phyloP scores from a whole-genome alignment of 345 rosid species.

The Lepidium africanum region DNA sequence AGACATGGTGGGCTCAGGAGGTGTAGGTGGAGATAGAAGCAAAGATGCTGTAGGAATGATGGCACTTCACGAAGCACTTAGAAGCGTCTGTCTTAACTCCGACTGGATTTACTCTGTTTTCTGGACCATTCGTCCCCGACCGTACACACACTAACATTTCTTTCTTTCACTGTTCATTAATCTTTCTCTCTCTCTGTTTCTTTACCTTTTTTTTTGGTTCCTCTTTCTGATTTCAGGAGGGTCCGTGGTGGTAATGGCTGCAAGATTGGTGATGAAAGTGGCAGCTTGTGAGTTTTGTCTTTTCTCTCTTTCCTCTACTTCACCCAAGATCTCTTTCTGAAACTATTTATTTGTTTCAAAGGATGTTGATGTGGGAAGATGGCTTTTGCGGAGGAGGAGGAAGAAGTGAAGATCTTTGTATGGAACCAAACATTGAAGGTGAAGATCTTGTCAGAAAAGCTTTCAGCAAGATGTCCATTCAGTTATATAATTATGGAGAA shows the following conservation, averaged over 20 bases:
- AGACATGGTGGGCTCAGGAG: constrained; percentile 98
- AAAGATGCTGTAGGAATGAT: constrained; percentile 99
- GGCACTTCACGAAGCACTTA: constrained; percentile 99
- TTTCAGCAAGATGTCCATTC: constrained; percentile 99
- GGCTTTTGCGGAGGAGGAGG: constrained; percentile 88
- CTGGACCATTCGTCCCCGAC: constrained; percentile 99
- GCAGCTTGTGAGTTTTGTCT: constrained; percentile 84
- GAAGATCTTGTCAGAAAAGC: constrained; percentile 96
- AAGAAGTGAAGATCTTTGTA: constrained; percentile 49
- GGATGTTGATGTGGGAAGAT: constrained; percentile 99
- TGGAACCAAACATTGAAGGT: constrained; percentile 66
- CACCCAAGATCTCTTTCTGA: constrained; percentile 13
- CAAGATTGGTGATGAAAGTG: constrained; percentile 97
- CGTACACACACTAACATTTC: constrained; percentile 36
- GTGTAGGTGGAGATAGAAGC: constrained; percentile 86
- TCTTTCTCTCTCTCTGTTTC: constrained; percentile 20
- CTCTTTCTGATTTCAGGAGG: constrained; percentile 54
- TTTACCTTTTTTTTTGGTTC: constrained; percentile 14
- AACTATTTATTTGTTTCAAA: constrained; percentile 4
- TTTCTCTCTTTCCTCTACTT: not conserved
- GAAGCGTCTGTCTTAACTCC: constrained; percentile 91
- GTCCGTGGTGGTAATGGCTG: constrained; percentile 96
- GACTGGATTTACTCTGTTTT: constrained; percentile 99
- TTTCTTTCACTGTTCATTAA: constrained; percentile 3
- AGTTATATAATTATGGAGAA: constrained; percentile 99